Evolutionary conservation across 371 early-diverging fungal genomes (phyloP), one percentile per base, ranked within the genome.

Genomic region (Basidiobolus meristosporus): DNA sequence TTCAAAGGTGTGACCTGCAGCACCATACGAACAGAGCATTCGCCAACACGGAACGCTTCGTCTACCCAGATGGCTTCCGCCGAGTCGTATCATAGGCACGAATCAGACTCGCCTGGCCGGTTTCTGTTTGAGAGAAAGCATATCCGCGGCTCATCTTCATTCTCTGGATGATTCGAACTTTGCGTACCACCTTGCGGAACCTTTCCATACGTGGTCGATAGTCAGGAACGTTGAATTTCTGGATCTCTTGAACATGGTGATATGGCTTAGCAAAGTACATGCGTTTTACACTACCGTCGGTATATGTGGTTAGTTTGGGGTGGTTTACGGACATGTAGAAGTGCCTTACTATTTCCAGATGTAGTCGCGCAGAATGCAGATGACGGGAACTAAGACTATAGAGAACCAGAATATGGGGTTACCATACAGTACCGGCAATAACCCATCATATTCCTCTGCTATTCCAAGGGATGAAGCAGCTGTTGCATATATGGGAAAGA

Each of bases 161-260:
- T 18, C 95, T 71, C 53, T 97, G 96, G 41, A 87, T 80, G 50
- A 81, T 68, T 23, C 96, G 80, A 10, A 86, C 92, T 62, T 92
- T 93, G 65, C 88, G 82, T 7, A 96, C 92, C 1, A 92, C 93
- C 59, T 93, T 90, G 47, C 86, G 72, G 78, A 96, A 96, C 39
- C 88, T 65, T 54, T 96, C 91, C 88, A 89, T 85, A 23, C 93
- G 69, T 29, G 97, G 95, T 31, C 92, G 76, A 53, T 89, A 87
- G 51, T 95, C 97, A n/a, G 93, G 93, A 40, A 93, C 84, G 60
- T 93, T 90, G 73, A 77, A 90, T 59, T 95, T 90, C 57, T 91
- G 90, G 36, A 96, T 91, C 59, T 96, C 96, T 60, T 96, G 96
- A 21, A 92, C 86, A 46, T 85, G 83, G 53, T 96, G 96, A 59